Base-by-base conservation (phyloP, 73 alveolate genomes). In the Chromera velia region DNA sequence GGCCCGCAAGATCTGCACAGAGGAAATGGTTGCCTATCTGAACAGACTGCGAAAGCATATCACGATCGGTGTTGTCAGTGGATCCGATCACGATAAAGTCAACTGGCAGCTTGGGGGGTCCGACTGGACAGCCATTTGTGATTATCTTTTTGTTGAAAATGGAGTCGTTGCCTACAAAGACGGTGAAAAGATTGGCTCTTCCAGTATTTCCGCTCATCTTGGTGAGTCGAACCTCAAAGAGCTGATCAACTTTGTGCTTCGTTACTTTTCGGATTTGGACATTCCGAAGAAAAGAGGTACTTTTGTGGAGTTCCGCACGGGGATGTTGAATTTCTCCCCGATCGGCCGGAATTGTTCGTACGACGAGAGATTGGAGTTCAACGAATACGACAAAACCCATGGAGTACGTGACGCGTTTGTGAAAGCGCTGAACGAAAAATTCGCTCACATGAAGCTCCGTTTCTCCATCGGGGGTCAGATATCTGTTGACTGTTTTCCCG, bases 211-310 rank as follows among this genome's bases (percentile, higher is more conserved):
- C 24, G 90, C 74, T 32, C 80, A 75, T 27, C 88, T 90, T 33
- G 96, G 96, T 13, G 89, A 84, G 80, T 93, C 85, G 34, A 90
- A 84, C 73, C 88, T 87, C 46, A 88, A 93, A 74, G 88, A 82
- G 72, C 81, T 89, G 62, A 82, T 92, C 47, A 90, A 90, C 82
- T 92, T 87, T 78, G 82, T 91, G 47, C 81, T 92, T 48, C 80
- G 86, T 64, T 90, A 90, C 78, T 73, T 92, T 28, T 90, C 98
- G 19, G 97, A 91, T 29, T 82, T 93, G 32, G 97, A 93, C 81
- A 93, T 93, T 32, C 98, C 98, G 0, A 82, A 88, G 22, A 93
- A 93, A 80, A 40, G 97, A 28, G 98, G 98, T n/a, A 93, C 96
- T n/a, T 93, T 93, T 78, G 83, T 93, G 32, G 98, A 93, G 76